These are phyloP conservation scores for Chaetomiaceae sp. DNA, from an alignment of 2,329 filamentous ascomycete species.

Conservation along the genomic window DNA sequence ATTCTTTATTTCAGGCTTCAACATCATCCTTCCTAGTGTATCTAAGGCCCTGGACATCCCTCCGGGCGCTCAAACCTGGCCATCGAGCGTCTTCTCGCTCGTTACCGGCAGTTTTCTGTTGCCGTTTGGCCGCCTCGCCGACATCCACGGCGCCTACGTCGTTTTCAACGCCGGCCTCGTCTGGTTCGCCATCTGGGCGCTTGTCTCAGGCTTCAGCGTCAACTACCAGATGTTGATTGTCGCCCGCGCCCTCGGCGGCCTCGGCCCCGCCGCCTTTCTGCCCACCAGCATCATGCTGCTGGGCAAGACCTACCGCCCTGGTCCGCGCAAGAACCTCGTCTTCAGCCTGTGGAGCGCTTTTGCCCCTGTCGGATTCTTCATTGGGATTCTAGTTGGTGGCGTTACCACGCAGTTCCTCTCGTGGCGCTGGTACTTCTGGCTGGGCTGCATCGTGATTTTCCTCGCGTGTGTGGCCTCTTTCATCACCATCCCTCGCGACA, in stretches of 20 bases:
- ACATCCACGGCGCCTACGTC: conserved; percentile 56
- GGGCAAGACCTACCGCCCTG: conserved; percentile 61
- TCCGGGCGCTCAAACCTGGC: conserved; percentile 55
- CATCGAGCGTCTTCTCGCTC: conserved; percentile 53
- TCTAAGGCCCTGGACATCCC: conserved; percentile 58
- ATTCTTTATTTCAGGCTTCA: conserved; percentile 73
- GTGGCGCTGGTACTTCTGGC: conserved; percentile 68
- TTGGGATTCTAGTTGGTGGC: conserved; percentile 62
- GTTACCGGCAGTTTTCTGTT: conserved; percentile 53
- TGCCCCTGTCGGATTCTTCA: conserved; percentile 52
- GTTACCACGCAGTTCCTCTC: conserved; percentile 51
- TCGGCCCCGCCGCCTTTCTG: conserved; percentile 66
- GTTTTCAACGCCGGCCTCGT: conserved; percentile 54
- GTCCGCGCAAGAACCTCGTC: conserved; percentile 64
- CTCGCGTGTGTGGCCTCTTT: conserved; percentile 41
- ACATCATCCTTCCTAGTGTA: conserved; percentile 63
- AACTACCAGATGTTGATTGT: conserved; percentile 66
- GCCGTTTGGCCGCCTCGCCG: conserved; percentile 54
- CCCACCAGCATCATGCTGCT: conserved; percentile 64
- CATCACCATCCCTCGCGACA: conserved; percentile 35
- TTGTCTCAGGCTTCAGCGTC: conserved; percentile 63
- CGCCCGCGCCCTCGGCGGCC: conserved; percentile 66
- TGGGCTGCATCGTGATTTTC: conserved; percentile 44
- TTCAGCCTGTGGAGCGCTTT: conserved; percentile 53
- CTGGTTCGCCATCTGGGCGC: conserved; percentile 64